Percentiles rank a stretch among this genome's conserved stretches.
These are phyloP conservation scores for Mikania micrantha DNA, from an alignment of 129 eudicot genomes.

Conservation along the genomic window DNA sequence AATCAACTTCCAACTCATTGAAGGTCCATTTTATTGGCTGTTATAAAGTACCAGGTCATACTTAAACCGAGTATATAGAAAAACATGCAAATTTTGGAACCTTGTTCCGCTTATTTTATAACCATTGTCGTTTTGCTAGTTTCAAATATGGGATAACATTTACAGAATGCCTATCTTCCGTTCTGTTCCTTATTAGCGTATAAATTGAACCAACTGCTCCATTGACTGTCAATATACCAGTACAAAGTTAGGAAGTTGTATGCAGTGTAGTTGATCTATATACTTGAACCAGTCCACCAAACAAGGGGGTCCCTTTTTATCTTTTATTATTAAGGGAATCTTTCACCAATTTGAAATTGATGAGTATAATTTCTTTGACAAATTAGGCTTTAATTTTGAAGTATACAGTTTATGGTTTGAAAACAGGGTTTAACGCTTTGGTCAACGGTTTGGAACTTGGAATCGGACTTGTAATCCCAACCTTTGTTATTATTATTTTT, in stretches of 20 bases:
- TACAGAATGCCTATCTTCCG: conserved; percentile 13
- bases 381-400: background rate
- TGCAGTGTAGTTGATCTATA: background rate
- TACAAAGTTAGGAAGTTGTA: conserved; percentile 5
- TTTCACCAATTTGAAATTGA: background rate
- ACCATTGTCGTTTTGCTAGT: conserved; percentile 9
- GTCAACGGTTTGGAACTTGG: background rate
- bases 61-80: conserved; percentile 1
- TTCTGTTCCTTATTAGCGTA: conserved; percentile 29
- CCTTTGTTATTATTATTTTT: background rate
- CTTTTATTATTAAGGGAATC: background rate
- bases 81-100: conserved; percentile 19
- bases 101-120: conserved; percentile 31
- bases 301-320: background rate
- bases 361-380: background rate
- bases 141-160: conserved; percentile 21
- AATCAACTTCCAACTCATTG: conserved; percentile 16
- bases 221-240: conserved; percentile 49
- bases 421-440: too few species aligned
- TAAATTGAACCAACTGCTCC: conserved; percentile 60
- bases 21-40: conserved; percentile 15
- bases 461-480: background rate
- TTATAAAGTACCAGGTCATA: conserved; percentile 3
- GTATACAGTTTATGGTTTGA: background rate
- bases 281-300: background rate